Conservation (phyloP, 495 filamentous ascomycete genomes). For the Evansstolkia leycettana region DNA sequence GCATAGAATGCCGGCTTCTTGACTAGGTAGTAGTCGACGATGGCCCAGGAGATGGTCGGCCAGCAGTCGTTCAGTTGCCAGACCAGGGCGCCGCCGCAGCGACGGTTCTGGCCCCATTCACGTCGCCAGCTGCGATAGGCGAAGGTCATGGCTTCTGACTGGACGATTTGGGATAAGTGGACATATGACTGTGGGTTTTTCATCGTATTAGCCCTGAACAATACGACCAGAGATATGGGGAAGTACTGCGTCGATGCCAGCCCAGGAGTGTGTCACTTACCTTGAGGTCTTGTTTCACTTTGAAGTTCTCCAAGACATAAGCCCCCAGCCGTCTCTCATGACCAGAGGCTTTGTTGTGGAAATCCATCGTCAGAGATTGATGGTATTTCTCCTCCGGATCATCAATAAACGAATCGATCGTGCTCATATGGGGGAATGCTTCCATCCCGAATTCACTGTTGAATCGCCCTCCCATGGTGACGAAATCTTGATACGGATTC, state of each 20-base stretch:
- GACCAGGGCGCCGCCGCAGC: slow-evolving; percentile 78
- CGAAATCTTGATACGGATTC: slow-evolving; percentile 85
- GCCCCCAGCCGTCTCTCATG: slow-evolving; percentile 79
- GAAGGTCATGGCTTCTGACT: slow-evolving; percentile 77
- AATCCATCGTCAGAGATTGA: slow-evolving; percentile 79
- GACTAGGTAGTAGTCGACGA: slow-evolving; percentile 75
- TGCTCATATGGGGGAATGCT: slow-evolving; percentile 74
- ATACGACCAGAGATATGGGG: too few species aligned
- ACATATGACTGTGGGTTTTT: slow-evolving; percentile 56
- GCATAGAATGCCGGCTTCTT: slow-evolving; percentile 86
- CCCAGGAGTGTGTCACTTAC: too few species aligned
- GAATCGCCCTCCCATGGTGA: slow-evolving; percentile 74
- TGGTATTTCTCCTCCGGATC: slow-evolving; percentile 63
- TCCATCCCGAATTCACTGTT: slow-evolving; percentile 96
- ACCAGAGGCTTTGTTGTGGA: slow-evolving; percentile 92
- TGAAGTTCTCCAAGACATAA: slow-evolving; percentile 80
- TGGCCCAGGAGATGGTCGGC: slow-evolving; percentile 81
- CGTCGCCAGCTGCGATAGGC: slow-evolving; percentile 89
- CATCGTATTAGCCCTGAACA: neutral
- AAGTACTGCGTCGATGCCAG: too few species aligned
- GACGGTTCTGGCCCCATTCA: slow-evolving; percentile 71
- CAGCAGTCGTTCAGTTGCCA: slow-evolving; percentile 99
- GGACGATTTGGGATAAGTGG: slow-evolving; percentile 83
- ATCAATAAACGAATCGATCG: slow-evolving; percentile 73
- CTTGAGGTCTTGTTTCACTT: slow-evolving; percentile 47